Evolutionary conservation across 495 filamentous ascomycete genomes (phyloP), one percentile per base, ranked within the genome.

Genomic region (Xylaria castorea): DNA sequence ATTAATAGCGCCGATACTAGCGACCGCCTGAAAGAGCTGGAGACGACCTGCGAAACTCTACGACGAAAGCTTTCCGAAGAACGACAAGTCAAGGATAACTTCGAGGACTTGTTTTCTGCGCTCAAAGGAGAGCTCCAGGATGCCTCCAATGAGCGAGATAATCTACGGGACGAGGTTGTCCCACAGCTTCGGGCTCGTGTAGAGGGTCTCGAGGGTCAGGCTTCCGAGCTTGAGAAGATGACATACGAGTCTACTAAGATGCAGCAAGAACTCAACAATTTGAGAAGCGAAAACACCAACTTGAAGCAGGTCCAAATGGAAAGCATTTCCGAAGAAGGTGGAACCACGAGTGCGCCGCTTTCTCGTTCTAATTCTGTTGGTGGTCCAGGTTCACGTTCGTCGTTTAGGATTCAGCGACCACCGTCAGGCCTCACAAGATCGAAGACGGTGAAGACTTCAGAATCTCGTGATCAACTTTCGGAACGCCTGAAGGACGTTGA

Each of bases 401-500:
- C 74, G 16, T 76, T 78, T 38, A 78, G 32, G 58, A 66, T 76
- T n/a, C 78, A 79, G 50, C 80, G 79, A 32, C 77, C 81, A n/a
- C 74, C 81, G 25, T 81, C 75, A 57, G 74, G 74, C 16, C 72
- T 85, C 20, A 85, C 89, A 16, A 90, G 91, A 73, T 91, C 92
- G 1, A 87, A 91, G 50, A 86, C 84, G 42, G 83, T 80, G 25
- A 92, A 91, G 77, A 85, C 89, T 32, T 81, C 82, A 40, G 92
- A 94, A 74, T 88, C 87, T 6, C 85, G 88, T 61, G 92, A 94
- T 57, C 88, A 89, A n/a, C 80, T 93, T 34, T 89, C 91, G 16
- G 96, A 99, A 42, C 89, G 93, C 48, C 85, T 98, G 18, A 96
- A 97, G 79, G 95, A 98, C 74, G 90, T 97, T 48, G 97, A 99